These are phyloP conservation scores for Tulasnella sp. DNA, from an alignment of 768 basidiomycete genomes.

Conservation along the genomic window DNA sequence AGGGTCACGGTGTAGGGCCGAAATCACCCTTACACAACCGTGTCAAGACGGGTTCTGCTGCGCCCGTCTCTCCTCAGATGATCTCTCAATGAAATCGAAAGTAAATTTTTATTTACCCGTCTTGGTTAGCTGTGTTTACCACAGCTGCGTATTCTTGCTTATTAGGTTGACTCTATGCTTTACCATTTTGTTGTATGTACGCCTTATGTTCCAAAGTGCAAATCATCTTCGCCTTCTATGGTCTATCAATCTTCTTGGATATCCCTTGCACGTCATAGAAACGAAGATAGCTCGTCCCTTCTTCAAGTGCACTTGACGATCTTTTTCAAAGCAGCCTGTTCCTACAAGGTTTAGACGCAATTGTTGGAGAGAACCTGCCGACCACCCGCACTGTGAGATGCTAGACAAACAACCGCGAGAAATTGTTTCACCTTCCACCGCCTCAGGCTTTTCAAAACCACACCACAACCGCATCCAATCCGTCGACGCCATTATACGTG, in stretches of 20 bases:
- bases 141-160: background rate
- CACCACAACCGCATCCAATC: too few species aligned
- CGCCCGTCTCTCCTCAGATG: constrained; percentile 2
- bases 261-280: too few species aligned
- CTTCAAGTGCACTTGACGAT: too few species aligned
- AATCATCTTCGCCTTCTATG: background rate
- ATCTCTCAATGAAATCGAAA: background rate
- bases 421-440: too few species aligned
- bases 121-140: background rate
- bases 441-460: too few species aligned
- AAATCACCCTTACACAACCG: background rate
- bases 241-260: background rate
- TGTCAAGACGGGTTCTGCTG: background rate
- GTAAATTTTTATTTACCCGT: background rate
- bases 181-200: background rate
- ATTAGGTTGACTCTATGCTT: background rate
- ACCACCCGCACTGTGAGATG: too few species aligned
- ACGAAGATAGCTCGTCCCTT: too few species aligned
- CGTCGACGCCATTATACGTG: too few species aligned
- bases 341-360: too few species aligned
- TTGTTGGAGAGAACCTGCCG: too few species aligned
- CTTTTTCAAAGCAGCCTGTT: too few species aligned
- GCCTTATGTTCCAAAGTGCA: background rate
- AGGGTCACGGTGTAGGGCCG: background rate
- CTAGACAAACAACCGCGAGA: too few species aligned